Percentiles rank a stretch among this genome's conserved stretches.
Conservation (phyloP, 1,284 basidiomycete genomes). For the Tremellales sp. region DNA sequence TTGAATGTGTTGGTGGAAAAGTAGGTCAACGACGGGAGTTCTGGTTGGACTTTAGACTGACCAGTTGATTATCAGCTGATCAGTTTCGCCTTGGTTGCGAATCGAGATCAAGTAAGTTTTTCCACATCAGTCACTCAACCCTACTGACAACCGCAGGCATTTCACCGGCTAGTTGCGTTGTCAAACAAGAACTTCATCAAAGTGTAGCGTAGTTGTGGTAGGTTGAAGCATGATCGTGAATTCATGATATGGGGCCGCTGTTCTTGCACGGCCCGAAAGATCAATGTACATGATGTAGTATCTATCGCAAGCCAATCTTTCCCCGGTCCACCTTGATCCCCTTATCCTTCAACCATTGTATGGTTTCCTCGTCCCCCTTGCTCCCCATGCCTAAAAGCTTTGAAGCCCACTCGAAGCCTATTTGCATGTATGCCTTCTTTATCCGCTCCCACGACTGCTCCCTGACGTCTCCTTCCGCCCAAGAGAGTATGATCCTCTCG, state of each 20-base stretch:
- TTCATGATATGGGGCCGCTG: too few relatives aligned
- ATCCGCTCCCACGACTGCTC: conserved; percentile 30
- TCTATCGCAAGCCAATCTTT: conserved; percentile 23
- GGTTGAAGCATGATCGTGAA: too few relatives aligned
- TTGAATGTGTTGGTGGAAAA: conserved; percentile 5
- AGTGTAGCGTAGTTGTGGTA: too few relatives aligned
- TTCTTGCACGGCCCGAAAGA: too few relatives aligned
- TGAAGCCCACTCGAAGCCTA: conserved; percentile 23
- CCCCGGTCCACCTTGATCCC: conserved; percentile 20
- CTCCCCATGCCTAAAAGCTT: conserved; percentile 7
- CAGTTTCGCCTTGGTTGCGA: not conserved
- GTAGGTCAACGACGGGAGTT: conserved; percentile 1
- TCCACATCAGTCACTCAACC: too few relatives aligned
- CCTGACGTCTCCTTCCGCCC: conserved; percentile 27
- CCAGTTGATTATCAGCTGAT: not conserved
- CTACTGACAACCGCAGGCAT: too few relatives aligned
- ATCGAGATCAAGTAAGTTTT: conserved; percentile 2
- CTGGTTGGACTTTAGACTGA: not conserved
- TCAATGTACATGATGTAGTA: too few relatives aligned
- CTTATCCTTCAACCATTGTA: conserved; percentile 21
- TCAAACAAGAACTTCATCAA: too few relatives aligned
- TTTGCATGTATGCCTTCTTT: conserved; percentile 28
- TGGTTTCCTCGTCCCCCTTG: conserved; percentile 9
- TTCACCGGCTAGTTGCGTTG: too few relatives aligned
- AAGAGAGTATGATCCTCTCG: conserved; percentile 31